These are phyloP conservation scores for Aspergillus neoniger DNA, from an alignment of 2,329 filamentous ascomycete species.

Conservation along the genomic window DNA sequence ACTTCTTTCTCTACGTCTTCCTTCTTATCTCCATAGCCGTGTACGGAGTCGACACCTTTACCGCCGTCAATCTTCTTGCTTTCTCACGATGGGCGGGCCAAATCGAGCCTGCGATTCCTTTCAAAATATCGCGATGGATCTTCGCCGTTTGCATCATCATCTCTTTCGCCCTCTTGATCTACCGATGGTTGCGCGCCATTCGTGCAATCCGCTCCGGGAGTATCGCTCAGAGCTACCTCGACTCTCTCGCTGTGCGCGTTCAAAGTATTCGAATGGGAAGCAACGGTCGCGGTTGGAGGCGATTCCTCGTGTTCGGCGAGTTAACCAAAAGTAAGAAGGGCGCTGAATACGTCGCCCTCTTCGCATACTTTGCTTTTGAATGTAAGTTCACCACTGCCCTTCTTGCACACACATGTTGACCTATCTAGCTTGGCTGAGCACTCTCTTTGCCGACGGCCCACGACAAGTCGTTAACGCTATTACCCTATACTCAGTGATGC, in stretches of 20 bases:
- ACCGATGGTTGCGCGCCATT: constrained; percentile 76
- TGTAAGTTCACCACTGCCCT: constrained; percentile 37
- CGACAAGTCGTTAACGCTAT: constrained; percentile 88
- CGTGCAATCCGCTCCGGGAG: constrained; percentile 81
- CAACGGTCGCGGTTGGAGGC: constrained; percentile 74
- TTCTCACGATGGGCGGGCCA: constrained; percentile 88
- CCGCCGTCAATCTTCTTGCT: constrained; percentile 83
- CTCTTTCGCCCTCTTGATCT: constrained; percentile 78
- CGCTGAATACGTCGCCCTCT: constrained; percentile 84
- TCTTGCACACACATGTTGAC: neutral
- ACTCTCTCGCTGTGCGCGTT: constrained; percentile 79
- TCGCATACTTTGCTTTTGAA: constrained; percentile 82
- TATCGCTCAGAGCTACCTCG: constrained; percentile 87
- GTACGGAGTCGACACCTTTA: constrained; percentile 89
- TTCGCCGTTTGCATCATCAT: constrained; percentile 90
- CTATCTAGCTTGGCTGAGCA: constrained; percentile 76
- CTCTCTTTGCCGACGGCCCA: constrained; percentile 87
- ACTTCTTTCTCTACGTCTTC: constrained; percentile 80
- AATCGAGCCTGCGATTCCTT: constrained; percentile 74
- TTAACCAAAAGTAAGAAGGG: constrained; percentile 90
- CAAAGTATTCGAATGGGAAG: constrained; percentile 76
- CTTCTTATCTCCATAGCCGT: constrained; percentile 77
- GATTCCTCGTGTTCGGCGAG: constrained; percentile 90
- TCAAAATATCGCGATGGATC: constrained; percentile 87
- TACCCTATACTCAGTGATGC: constrained; percentile 82